Evolutionary conservation across 352 stramenopile genomes (phyloP).

Genomic region (Phytophthora multivora): DNA sequence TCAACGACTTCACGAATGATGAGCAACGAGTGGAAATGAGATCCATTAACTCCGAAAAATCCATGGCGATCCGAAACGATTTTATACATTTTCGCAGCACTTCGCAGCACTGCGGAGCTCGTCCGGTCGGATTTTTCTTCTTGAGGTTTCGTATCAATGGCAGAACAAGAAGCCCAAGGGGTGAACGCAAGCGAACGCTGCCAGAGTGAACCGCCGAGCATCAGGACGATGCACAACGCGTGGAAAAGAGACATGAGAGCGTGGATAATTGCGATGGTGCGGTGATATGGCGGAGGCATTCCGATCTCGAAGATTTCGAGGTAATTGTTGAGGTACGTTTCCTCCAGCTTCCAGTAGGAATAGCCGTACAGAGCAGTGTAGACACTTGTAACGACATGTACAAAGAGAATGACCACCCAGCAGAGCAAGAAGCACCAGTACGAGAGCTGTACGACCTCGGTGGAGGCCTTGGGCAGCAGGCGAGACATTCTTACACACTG

Average conservation of each 20-base stretch:
- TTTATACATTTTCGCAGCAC: not conserved
- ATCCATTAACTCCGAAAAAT: conserved; percentile 25
- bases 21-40: conserved; percentile 27
- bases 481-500: too few relatives aligned
- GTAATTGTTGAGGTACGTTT: conserved; percentile 3
- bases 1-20: conserved; percentile 24
- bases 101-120: not conserved
- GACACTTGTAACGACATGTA: not conserved
- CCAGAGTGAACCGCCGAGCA: conserved; percentile 5
- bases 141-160: not conserved
- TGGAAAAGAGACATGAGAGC: conserved; percentile 20
- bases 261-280: conserved; percentile 16
- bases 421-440: conserved; percentile 18
- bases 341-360: not conserved
- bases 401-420: conserved; percentile 14
- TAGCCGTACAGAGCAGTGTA: not conserved
- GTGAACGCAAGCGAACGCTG: conserved; percentile 12
- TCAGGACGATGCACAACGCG: conserved; percentile 13
- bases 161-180: not conserved
- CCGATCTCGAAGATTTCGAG: conserved; percentile 17
- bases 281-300: conserved; percentile 10
- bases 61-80: conserved; percentile 3
- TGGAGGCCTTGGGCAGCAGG: not conserved
- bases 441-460: conserved; percentile 6
- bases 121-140: not conserved